A percentile compares a stretch with the other conserved stretches of the same genome.
phyloP scores from a whole-genome alignment of 1,139 yeast species.

The Hemisphaericaspora subhashii region DNA sequence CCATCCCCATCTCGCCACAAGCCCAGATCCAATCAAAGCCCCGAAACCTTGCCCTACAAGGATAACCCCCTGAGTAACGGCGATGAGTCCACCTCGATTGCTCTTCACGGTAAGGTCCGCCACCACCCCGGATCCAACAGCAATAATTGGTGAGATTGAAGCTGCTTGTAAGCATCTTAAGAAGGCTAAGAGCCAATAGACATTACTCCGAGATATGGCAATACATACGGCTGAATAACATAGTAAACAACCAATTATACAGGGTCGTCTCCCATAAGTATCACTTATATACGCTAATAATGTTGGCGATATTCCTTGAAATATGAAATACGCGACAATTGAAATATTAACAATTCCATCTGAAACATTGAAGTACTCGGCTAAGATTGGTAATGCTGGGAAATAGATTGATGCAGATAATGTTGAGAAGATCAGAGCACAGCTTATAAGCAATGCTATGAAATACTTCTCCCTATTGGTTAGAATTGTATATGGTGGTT shows the following conservation, averaged over 20 bases:
- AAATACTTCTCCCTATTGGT: slow-evolving; percentile 19
- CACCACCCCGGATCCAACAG: slow-evolving; percentile 64
- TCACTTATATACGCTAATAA: slow-evolving; percentile 69
- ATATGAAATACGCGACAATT: slow-evolving; percentile 67
- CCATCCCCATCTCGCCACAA: slow-evolving; percentile 66
- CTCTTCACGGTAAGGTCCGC: slow-evolving; percentile 64
- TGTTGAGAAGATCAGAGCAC: slow-evolving; percentile 56
- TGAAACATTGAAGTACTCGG: slow-evolving; percentile 50
- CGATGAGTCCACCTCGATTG: slow-evolving; percentile 66
- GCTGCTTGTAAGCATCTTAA: slow-evolving; percentile 65
- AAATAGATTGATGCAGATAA: slow-evolving; percentile 71
- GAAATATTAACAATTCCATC: slow-evolving; percentile 61
- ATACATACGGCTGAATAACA: slow-evolving; percentile 22
- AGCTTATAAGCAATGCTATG: slow-evolving; percentile 22
- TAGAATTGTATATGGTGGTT: slow-evolving; percentile 11
- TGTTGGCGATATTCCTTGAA: slow-evolving; percentile 72
- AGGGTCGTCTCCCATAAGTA: slow-evolving; percentile 66
- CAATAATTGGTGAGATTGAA: slow-evolving; percentile 69
- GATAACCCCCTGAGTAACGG: slow-evolving; percentile 61
- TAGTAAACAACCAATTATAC: slow-evolving; percentile 49
- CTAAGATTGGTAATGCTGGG: slow-evolving; percentile 64
- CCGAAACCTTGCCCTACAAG: slow-evolving; percentile 75
- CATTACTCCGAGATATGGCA: slow-evolving; percentile 25
- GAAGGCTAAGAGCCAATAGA: slow-evolving; percentile 27
- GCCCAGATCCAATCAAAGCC: slow-evolving; percentile 69